Conservation (phyloP, 768 basidiomycete species). For the Amanita molliuscula region DNA sequence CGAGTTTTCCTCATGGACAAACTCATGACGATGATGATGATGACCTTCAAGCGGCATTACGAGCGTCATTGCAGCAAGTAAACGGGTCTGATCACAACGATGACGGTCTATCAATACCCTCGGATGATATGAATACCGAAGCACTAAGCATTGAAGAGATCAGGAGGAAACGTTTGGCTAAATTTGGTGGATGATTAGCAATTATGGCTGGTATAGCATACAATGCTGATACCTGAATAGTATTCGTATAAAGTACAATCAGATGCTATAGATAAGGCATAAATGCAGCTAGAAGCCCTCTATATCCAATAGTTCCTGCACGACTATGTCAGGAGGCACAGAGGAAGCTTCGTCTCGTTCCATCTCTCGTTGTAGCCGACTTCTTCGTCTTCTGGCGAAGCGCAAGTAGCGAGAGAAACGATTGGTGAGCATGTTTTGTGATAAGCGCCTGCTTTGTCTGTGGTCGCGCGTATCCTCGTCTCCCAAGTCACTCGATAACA, state of each 20-base stretch:
- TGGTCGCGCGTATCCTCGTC: constrained; percentile 9
- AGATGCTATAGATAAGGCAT: constrained; percentile 2
- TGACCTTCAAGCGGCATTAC: constrained; percentile 79
- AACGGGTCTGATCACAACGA: constrained; percentile 18
- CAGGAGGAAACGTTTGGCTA: constrained; percentile 49
- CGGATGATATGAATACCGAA: constrained; percentile 25
- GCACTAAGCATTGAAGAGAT: constrained; percentile 55
- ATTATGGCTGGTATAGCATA: background rate
- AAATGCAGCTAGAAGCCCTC: too few species aligned
- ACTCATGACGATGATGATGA: constrained; percentile 73
- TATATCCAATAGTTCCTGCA: too few species aligned
- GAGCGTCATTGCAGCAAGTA: constrained; percentile 63
- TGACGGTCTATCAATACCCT: constrained; percentile 18
- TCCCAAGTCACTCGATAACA: constrained; percentile 26
- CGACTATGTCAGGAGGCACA: constrained; percentile 18
- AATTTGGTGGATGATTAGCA: constrained; percentile 37
- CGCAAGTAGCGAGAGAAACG: constrained; percentile 51
- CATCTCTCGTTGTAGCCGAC: constrained; percentile 15
- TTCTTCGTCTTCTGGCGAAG: constrained; percentile 32
- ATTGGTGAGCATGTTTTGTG: constrained; percentile 16
- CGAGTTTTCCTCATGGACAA: background rate
- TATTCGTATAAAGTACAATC: background rate
- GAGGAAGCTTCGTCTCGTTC: constrained; percentile 17
- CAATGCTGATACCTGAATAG: background rate
- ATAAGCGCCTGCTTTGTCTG: constrained; percentile 8